Base-by-base conservation (phyloP, 352 stramenopile genomes). In the Nothophytophthora sp. region DNA sequence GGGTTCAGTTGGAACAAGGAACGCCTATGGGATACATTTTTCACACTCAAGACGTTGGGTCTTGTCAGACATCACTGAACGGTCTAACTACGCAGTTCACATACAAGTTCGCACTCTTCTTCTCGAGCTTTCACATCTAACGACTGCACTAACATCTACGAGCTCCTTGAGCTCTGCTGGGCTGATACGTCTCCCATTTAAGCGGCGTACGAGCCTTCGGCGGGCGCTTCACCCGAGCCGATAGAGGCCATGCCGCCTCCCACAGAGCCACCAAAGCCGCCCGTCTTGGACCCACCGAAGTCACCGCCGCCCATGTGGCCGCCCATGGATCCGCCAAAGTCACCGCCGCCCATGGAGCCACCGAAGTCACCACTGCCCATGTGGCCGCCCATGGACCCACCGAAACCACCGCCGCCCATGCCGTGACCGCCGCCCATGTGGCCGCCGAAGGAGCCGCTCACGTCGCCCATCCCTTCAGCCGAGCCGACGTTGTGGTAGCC, bases 401-500 rank as follows among this genome's bases (percentile, higher is more conserved):
- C n/a, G n/a, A n/a, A n/a, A n/a, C n/a, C 51, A 19, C 51, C 42
- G 5, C 10, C 34, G 25, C 47, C 39, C 4, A 15, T 18, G 4
- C 32, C 51, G 19, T 33, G 20, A 2, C 46, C 38, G 11, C 50
- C 54, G 28, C 43, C 18, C 13, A 29, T 37, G 18, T 29, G 53
- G 3, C 53, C 44, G 28, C 44, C 46, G 20, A 56, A 62, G 3
- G 46, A 62, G 25, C 54, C 54, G n/a, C 30, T 51, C n/a, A n/a
- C n/a, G n/a, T n/a, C n/a, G 11, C 25, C 54, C 23, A 19, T 4
- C 34, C 38, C 54, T 6, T 56, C 45, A 10, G 38, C 54, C n/a
- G 54, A 62, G 10, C 54, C 54, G 20, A 62, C 54, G 38, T 62
- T 56, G 5, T 56, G 54, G 45, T 56, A 56, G 19, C 46, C 38